Percentiles rank a stretch among this genome's conserved stretches.
Conservation (phyloP, 768 basidiomycete genomes). For the Psilocybe sp. region DNA sequence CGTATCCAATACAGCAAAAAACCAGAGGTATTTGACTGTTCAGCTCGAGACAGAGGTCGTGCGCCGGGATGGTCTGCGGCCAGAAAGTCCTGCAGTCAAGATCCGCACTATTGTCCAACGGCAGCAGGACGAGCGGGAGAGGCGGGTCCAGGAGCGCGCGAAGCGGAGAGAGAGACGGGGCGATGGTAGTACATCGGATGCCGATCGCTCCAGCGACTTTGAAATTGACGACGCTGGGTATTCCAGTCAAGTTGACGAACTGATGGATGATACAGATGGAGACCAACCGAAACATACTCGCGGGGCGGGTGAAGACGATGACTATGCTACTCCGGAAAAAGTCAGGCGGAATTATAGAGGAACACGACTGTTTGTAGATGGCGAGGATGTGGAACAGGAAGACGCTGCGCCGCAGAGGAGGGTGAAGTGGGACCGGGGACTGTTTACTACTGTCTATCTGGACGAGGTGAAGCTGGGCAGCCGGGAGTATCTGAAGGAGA, state of each 20-base stretch:
- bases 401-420: slow-evolving; percentile 39
- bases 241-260: slow-evolving; percentile 22
- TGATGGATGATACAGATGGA: slow-evolving; percentile 16
- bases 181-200: slow-evolving; percentile 44
- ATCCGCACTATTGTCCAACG: slow-evolving; percentile 66
- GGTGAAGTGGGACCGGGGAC: slow-evolving; percentile 77
- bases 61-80: slow-evolving; percentile 64
- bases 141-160: slow-evolving; percentile 19
- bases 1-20: slow-evolving; percentile 65
- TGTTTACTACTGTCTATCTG: slow-evolving; percentile 59
- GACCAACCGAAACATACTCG: slow-evolving; percentile 40
- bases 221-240: slow-evolving; percentile 28
- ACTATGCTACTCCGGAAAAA: slow-evolving; percentile 66
- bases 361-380: slow-evolving; percentile 35
- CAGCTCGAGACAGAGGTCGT: slow-evolving; percentile 70
- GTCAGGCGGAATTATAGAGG: slow-evolving; percentile 39
- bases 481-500: slow-evolving; percentile 39
- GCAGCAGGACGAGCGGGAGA: slow-evolving; percentile 59
- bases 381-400: slow-evolving; percentile 20
- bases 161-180: slow-evolving; percentile 62
- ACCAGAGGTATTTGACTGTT: slow-evolving; percentile 62
- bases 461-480: slow-evolving; percentile 60
- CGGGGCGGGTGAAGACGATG: slow-evolving; percentile 81
- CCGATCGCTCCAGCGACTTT: slow-evolving; percentile 28
- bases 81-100: slow-evolving; percentile 79